Base-by-base conservation (phyloP, 139 green algal genomes). In the Chlamydomonas sp. region DNA sequence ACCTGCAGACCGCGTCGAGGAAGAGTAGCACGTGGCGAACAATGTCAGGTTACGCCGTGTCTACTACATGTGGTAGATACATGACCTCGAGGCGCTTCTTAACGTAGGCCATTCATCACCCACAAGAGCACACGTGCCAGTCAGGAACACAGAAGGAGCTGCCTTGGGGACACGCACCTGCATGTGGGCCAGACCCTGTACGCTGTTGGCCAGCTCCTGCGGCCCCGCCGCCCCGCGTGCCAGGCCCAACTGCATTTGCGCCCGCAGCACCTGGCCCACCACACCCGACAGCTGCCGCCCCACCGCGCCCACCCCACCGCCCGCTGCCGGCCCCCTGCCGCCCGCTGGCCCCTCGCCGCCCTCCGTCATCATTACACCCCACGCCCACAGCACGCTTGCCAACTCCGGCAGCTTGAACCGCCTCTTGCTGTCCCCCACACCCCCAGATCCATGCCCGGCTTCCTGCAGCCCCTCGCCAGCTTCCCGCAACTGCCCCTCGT, bases 201-300 rank as follows among this genome's bases (percentile, higher is more conserved):
- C 64, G 72, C 85, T 78, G 85, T 92, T 84, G 60, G 88, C 68
- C 62, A 92, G 66, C 75, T 88, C 73, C 64, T 86, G 87, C 66
- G 87, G 80, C 8, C 72, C 60, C n/a, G 83, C 73, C 5, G 14
- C 17, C 0, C 0, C 31, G 31, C 31, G 31, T 49, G 31, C 83
- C 62, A 87, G 83, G 6, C 83, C 83, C 71, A 80, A 31, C 73
- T 14, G n/a, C 73, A 87, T 3, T 62, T 87, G 83, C 14, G 83
- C 83, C 73, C 73, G 12, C 62, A 87, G 83, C 4, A 87, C 57
- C 5, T 87, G 73, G 1, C 6, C 9, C 31, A 62, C 17, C 69
- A 57, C 69, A 3, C 1, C 17, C 12, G 69, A 2, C 18, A 18
- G 69, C 49, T 57, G 69, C 16, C 2, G 69, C 69, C 2, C 17